These are phyloP conservation scores for Mycena galopus DNA, from an alignment of 768 basidiomycete genomes.

Conservation along the genomic window DNA sequence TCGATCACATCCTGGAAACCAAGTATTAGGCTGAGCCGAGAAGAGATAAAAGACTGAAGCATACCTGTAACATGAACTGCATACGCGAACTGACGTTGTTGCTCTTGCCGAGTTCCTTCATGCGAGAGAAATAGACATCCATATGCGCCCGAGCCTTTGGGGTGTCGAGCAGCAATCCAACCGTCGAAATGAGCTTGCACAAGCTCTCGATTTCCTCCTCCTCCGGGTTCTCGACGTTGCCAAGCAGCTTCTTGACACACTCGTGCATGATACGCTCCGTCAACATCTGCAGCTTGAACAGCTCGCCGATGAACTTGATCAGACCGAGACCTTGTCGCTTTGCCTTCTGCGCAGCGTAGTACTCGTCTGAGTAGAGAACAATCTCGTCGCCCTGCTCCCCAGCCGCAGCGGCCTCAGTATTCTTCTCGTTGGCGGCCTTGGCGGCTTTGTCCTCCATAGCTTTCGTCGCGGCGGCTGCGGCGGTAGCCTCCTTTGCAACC, in stretches of 20 bases:
- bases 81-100: slow-evolving; percentile 86
- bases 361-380: slow-evolving; percentile 93
- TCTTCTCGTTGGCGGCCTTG: slow-evolving; percentile 74
- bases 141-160: slow-evolving; percentile 86
- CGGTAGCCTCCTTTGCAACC: slow-evolving; percentile 89
- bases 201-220: slow-evolving; percentile 98
- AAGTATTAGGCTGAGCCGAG: slow-evolving; percentile 20
- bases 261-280: slow-evolving; percentile 99
- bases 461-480: slow-evolving; percentile 88
- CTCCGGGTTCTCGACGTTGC: slow-evolving; percentile 94
- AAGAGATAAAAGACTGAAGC: slow-evolving; percentile 40
- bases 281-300: slow-evolving; percentile 99
- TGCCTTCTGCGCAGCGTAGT: slow-evolving; percentile 96
- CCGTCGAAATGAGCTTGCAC: slow-evolving; percentile 92
- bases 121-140: slow-evolving; percentile 93
- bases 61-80: slow-evolving; percentile 95
- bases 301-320: slow-evolving; percentile 97
- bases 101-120: slow-evolving; percentile 86
- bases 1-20: slow-evolving; percentile 86
- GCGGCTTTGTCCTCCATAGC: slow-evolving; percentile 87
- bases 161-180: slow-evolving; percentile 87
- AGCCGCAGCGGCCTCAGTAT: slow-evolving; percentile 36
- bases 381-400: slow-evolving; percentile 69
- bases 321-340: slow-evolving; percentile 97
- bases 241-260: slow-evolving; percentile 95